phyloP scores from a whole-genome alignment of 805 yeast species.

The Ogataea pignaliae region DNA sequence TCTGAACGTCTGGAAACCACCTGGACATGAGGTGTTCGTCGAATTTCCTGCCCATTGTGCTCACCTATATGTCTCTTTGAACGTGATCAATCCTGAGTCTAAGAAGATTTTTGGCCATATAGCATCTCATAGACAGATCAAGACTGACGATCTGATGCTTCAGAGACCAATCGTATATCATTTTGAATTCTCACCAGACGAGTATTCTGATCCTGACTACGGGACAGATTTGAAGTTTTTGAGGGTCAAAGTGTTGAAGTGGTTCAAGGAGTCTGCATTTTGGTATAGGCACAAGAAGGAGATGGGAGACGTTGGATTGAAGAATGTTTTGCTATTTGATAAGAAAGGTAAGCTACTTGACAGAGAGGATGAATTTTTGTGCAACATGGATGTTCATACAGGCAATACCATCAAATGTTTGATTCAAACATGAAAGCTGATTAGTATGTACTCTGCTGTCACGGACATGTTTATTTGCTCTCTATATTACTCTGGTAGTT shows the following conservation, averaged over 20 bases:
- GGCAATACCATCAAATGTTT: constrained; percentile 42
- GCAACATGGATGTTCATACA: constrained; percentile 49
- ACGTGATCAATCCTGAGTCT: constrained; percentile 26
- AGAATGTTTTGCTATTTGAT: constrained; percentile 35
- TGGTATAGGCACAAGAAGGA: constrained; percentile 18
- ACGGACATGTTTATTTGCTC: background rate
- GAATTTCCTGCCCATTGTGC: constrained; percentile 79
- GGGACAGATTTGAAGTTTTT: constrained; percentile 68
- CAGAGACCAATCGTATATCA: constrained; percentile 49
- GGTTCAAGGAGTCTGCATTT: constrained; percentile 44
- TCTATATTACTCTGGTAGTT: too few species aligned
- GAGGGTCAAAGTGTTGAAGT: constrained; percentile 48
- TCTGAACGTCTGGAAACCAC: constrained; percentile 24
- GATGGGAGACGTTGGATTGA: constrained; percentile 9
- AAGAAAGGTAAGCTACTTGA: constrained; percentile 26
- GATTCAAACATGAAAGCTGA: constrained; percentile 10
- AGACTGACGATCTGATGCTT: constrained; percentile 15
- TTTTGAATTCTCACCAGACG: constrained; percentile 79
- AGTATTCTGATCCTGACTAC: constrained; percentile 63
- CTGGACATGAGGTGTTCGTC: constrained; percentile 52
- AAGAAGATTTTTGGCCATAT: constrained; percentile 6
- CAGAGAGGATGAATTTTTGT: constrained; percentile 44
- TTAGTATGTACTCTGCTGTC: background rate
- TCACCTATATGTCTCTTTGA: constrained; percentile 55
- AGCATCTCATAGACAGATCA: constrained; percentile 2